Evolutionary conservation across 1,139 yeast species (phyloP), one percentile per base, ranked within the genome.

Genomic region (Lodderomyces theae): DNA sequence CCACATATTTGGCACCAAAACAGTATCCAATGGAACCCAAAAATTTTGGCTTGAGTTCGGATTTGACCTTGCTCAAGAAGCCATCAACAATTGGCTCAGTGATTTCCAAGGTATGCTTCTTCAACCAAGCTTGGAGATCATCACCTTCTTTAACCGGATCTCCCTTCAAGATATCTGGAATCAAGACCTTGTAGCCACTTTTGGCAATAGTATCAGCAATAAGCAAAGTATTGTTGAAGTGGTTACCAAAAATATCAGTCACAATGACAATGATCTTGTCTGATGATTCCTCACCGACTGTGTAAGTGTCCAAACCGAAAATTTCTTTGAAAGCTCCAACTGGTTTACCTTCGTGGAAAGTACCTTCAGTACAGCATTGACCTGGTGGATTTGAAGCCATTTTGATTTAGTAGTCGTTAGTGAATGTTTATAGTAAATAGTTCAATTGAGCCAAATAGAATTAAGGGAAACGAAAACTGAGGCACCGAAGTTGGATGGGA

Each of bases 1-100:
- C 56, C 22, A 74, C 79, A 49, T 67, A 80, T 60, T 81, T 83
- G 39, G 89, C 96, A 54, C 96, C 96, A 52, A 72, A 88, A 66
- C 96, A 89, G 70, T 86, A 82, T 15, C 96, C 96, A 41, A 84
- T 64, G 15, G 79, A 79, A 39, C 73, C 81, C 21, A 83, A 47
- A 50, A 72, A 79, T 42, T 72, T 64, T 9, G 86, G 83, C 4
- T 65, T 58, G 40, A 63, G 58, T 41, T 73, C 77, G 25, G 56
- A 51, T 46, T 67, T 72, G 45, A 82, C 60, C 3, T 57, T 54
- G 1, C 53, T 49, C 47, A 84, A 54, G 51, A 72, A 83, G 5
- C 58, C 61, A 36, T 72, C 71, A 23, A 66, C 57, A 34, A 66
- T 53, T 18, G 66, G 64, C 16, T 57, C 49, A 10, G 82, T 75